Conservation (phyloP, 345 rosid species). For the Gossypium sturtianum region DNA sequence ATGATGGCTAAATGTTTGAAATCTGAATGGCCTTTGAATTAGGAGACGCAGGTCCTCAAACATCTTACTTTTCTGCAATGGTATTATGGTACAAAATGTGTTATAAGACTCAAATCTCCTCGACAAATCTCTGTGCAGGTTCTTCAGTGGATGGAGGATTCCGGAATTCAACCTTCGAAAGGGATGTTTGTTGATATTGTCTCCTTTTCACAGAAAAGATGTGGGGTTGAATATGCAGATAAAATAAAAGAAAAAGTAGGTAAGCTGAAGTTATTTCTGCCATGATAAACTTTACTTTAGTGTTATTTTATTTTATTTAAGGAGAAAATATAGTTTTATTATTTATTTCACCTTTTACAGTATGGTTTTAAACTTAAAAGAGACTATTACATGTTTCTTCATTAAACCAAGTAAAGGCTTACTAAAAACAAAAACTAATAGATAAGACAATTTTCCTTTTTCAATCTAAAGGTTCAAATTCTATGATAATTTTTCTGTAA, state of each 20-base stretch:
- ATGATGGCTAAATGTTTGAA: conserved; percentile 2
- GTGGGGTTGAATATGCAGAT: conserved; percentile 53
- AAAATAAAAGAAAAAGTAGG: conserved; percentile 53
- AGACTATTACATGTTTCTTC: too few species aligned
- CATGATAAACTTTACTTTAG: not conserved
- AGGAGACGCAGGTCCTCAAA: not conserved
- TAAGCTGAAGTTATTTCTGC: conserved; percentile 29
- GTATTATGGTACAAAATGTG: not conserved
- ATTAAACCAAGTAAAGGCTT: too few species aligned
- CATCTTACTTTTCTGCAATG: not conserved
- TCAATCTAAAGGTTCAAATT: too few species aligned
- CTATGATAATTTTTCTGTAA: too few species aligned
- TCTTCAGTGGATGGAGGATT: conserved; percentile 79
- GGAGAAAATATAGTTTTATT: too few species aligned
- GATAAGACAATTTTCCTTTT: too few species aligned
- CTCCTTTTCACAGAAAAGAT: conserved; percentile 59
- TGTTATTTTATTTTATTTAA: too few species aligned
- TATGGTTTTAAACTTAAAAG: too few species aligned
- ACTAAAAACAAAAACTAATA: too few species aligned
- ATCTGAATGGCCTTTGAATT: not conserved
- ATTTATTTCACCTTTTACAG: too few species aligned
- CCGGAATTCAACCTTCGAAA: conserved; percentile 58
- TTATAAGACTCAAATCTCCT: not conserved
- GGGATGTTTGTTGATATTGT: conserved; percentile 60
- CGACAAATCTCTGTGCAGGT: conserved; percentile 40